phyloP scores from a whole-genome alignment of 192 early-diverging fungal species.

The Coemansia sp. region DNA sequence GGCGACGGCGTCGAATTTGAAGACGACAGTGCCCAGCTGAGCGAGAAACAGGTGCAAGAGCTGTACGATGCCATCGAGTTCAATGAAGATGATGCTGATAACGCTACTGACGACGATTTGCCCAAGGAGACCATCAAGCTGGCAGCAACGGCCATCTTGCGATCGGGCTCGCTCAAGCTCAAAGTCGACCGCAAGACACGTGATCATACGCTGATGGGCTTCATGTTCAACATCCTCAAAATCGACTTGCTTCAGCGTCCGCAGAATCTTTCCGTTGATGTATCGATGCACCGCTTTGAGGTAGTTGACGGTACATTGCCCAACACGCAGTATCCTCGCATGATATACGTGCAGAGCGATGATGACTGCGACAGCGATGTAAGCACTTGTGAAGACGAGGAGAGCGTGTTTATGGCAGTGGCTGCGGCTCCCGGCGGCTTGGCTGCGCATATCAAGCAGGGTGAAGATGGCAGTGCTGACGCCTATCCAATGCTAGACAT shows the following conservation, averaged over 20 bases:
- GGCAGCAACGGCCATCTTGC: constrained; percentile 63
- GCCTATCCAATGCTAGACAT: constrained; percentile 7
- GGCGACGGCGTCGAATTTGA: background rate
- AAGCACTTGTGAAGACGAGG: constrained; percentile 3
- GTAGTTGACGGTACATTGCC: constrained; percentile 56
- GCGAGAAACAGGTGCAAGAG: constrained; percentile 84
- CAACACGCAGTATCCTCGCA: constrained; percentile 47
- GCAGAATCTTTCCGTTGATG: constrained; percentile 40
- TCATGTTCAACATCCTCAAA: constrained; percentile 45
- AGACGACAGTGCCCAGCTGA: constrained; percentile 53
- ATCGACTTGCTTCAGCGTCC: constrained; percentile 48
- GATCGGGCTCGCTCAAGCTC: constrained; percentile 78
- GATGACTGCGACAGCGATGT: background rate
- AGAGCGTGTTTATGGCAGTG: constrained; percentile 16
- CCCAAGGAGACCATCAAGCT: constrained; percentile 61
- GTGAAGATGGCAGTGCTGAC: background rate
- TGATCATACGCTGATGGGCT: constrained; percentile 53
- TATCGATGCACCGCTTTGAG: constrained; percentile 55
- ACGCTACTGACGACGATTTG: constrained; percentile 33
- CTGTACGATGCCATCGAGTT: constrained; percentile 94
- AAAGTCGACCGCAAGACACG: constrained; percentile 54
- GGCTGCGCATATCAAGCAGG: constrained; percentile 9
- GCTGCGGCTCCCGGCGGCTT: constrained; percentile 22
- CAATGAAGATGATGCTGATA: constrained; percentile 69
- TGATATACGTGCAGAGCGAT: constrained; percentile 54